Conservation (phyloP, 1,284 basidiomycete species). For the Microbotryum violaceum region DNA sequence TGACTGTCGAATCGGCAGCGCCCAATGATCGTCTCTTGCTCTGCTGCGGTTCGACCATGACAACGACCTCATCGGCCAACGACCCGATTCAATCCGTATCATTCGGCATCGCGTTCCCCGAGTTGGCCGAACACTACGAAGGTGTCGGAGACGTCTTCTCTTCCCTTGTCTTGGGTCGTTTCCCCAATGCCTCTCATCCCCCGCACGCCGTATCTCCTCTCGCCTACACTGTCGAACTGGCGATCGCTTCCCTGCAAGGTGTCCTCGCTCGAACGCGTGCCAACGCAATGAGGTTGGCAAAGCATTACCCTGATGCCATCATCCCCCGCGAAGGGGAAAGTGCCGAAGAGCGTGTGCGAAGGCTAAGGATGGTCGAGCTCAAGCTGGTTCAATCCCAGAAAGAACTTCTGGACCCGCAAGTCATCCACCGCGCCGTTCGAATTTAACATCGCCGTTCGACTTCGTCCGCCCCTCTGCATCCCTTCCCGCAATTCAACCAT, state of each 20-base stretch:
- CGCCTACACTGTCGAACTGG: slow-evolving; percentile 47
- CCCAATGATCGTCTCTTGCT: slow-evolving; percentile 52
- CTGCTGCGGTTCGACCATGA: slow-evolving; percentile 62
- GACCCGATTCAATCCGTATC: slow-evolving; percentile 32
- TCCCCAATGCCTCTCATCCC: slow-evolving; percentile 53
- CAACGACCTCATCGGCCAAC: slow-evolving; percentile 6
- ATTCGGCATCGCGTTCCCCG: slow-evolving; percentile 67
- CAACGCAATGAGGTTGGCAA: slow-evolving; percentile 42
- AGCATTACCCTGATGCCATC: slow-evolving; percentile 46
- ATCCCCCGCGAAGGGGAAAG: slow-evolving; percentile 30
- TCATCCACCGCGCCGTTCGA: slow-evolving; percentile 27
- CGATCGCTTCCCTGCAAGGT: slow-evolving; percentile 77
- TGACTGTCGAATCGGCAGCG: slow-evolving; percentile 21
- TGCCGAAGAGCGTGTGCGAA: slow-evolving; percentile 59
- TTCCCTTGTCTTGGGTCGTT: slow-evolving; percentile 80
- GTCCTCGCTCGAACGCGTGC: slow-evolving; percentile 66
- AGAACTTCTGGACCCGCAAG: slow-evolving; percentile 41
- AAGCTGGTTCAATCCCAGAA: slow-evolving; percentile 68
- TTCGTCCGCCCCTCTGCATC: background rate
- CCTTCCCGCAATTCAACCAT: too few relatives aligned
- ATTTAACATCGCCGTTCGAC: slow-evolving; percentile 5
- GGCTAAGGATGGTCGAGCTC: slow-evolving; percentile 75
- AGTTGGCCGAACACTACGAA: slow-evolving; percentile 84
- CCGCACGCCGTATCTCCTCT: slow-evolving; percentile 58
- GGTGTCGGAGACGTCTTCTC: slow-evolving; percentile 97